These are phyloP conservation scores for Vaccinium vitisidaea DNA, from an alignment of 148 eudicot genomes.

Conservation along the genomic window DNA sequence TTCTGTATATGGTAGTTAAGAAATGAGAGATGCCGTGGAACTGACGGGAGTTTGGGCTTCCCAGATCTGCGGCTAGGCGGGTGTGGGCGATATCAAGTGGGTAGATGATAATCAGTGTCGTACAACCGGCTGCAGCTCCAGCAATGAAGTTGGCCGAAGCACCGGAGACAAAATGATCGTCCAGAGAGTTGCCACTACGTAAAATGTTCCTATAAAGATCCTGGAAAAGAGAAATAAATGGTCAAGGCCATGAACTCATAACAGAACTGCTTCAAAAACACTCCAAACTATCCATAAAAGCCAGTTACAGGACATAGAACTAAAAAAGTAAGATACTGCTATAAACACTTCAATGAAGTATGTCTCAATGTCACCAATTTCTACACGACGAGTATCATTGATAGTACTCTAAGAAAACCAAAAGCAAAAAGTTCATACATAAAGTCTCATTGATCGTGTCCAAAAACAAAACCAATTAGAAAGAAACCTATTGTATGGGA, in stretches of 20 bases:
- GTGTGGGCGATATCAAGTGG: slow-evolving; percentile 99
- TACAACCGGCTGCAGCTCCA: slow-evolving; percentile 91
- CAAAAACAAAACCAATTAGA: not conserved
- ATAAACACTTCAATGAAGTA: not conserved
- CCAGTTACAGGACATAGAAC: not conserved
- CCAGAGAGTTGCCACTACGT: slow-evolving; percentile 44
- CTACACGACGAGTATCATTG: not conserved
- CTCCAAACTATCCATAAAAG: not conserved
- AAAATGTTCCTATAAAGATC: slow-evolving; percentile 77
- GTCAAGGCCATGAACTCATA: slow-evolving; percentile 13
- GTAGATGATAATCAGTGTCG: slow-evolving; percentile 75
- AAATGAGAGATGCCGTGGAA: slow-evolving; percentile 79
- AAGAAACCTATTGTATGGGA: not conserved
- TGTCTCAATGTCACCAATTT: slow-evolving; percentile 8
- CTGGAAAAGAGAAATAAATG: slow-evolving; percentile 30
- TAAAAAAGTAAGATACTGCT: not conserved
- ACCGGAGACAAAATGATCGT: slow-evolving; percentile 58
- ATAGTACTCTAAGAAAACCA: not conserved
- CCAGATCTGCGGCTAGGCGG: slow-evolving; percentile 86
- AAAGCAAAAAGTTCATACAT: not conserved
- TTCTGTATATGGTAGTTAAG: slow-evolving; percentile 46
- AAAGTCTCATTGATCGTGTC: not conserved
- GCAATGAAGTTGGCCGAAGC: slow-evolving; percentile 86
- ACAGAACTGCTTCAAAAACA: not conserved
- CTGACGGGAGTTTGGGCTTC: slow-evolving; percentile 63